Percentiles rank a stretch among this genome's conserved stretches.
phyloP scores from a whole-genome alignment of 2,329 filamentous ascomycete genomes.

The Colletotrichum tabaci region DNA sequence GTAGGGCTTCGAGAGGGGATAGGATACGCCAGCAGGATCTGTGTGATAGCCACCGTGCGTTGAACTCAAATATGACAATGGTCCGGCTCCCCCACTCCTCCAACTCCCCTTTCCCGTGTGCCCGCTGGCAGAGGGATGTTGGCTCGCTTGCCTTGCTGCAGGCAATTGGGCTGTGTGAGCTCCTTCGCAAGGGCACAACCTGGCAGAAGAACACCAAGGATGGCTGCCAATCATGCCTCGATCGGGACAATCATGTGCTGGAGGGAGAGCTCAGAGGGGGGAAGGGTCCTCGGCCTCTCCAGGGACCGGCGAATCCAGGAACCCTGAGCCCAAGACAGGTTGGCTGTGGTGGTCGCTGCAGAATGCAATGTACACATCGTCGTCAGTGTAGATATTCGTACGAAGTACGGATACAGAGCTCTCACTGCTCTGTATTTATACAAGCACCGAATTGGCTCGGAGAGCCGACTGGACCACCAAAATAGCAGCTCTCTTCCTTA shows the following conservation, averaged over 20 bases:
- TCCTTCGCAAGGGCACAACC: slow-evolving; percentile 12
- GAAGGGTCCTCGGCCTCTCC: slow-evolving; percentile 18
- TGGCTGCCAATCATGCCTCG: slow-evolving; percentile 29
- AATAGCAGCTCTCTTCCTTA: slow-evolving; percentile 17
- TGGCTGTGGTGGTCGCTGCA: background rate
- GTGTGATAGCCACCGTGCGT: slow-evolving; percentile 16
- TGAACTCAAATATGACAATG: slow-evolving; percentile 26
- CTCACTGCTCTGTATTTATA: no score
- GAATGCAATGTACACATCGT: no score
- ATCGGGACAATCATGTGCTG: background rate
- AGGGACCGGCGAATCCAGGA: slow-evolving; percentile 23
- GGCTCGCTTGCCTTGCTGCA: slow-evolving; percentile 21
- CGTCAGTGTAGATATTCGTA: no score
- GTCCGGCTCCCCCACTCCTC: slow-evolving; percentile 23
- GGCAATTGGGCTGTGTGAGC: slow-evolving; percentile 25
- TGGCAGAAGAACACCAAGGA: slow-evolving; percentile 18
- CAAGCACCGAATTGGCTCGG: background rate
- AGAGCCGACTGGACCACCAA: slow-evolving; percentile 10
- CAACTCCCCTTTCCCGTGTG: slow-evolving; percentile 15
- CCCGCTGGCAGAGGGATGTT: slow-evolving; percentile 20
- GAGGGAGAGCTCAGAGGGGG: background rate
- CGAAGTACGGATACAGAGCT: no score
- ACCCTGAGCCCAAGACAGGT: slow-evolving; percentile 21
- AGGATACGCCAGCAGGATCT: slow-evolving; percentile 24
- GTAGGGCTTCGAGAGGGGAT: slow-evolving; percentile 36